phyloP scores from a whole-genome alignment of 768 basidiomycete species.

The Hydnomerulius pinastri region DNA sequence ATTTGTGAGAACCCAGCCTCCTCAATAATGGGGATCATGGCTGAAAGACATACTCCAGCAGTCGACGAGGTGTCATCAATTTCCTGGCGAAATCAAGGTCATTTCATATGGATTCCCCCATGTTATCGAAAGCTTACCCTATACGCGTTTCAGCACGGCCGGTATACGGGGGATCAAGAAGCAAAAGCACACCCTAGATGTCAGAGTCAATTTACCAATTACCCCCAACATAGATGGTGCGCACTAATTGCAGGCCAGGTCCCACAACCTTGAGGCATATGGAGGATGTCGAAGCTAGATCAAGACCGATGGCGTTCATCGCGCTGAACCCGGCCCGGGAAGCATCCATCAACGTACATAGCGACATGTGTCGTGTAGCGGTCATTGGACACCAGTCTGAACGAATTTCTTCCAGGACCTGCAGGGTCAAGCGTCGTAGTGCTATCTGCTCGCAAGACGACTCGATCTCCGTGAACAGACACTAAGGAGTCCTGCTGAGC shows the following conservation, averaged over 20 bases:
- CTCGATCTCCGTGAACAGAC: slow-evolving; percentile 44
- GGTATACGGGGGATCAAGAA: slow-evolving; percentile 3
- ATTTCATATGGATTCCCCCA: neutral
- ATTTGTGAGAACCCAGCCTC: neutral
- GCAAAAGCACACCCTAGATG: neutral
- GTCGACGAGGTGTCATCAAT: slow-evolving; percentile 8
- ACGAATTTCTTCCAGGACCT: slow-evolving; percentile 30
- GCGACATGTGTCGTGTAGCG: slow-evolving; percentile 27
- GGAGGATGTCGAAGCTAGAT: slow-evolving; percentile 25
- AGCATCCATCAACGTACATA: slow-evolving; percentile 18
- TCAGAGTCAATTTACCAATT: neutral
- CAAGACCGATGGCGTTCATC: neutral
- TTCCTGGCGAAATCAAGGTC: neutral
- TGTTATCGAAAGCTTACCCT: slow-evolving; percentile 3
- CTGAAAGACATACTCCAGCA: neutral
- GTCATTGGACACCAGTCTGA: slow-evolving; percentile 25
- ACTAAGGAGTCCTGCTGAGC: slow-evolving; percentile 57
- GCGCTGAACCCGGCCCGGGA: slow-evolving; percentile 13
- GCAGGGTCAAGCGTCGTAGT: slow-evolving; percentile 23
- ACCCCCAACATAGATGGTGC: neutral
- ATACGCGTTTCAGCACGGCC: neutral
- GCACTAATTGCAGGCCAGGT: slow-evolving; percentile 27
- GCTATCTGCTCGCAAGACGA: slow-evolving; percentile 29
- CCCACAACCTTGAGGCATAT: slow-evolving; percentile 34
- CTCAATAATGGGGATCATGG: neutral